phyloP scores from a whole-genome alignment of 176 grass and related monocot genomes.

The Ensete glaucum region DNA sequence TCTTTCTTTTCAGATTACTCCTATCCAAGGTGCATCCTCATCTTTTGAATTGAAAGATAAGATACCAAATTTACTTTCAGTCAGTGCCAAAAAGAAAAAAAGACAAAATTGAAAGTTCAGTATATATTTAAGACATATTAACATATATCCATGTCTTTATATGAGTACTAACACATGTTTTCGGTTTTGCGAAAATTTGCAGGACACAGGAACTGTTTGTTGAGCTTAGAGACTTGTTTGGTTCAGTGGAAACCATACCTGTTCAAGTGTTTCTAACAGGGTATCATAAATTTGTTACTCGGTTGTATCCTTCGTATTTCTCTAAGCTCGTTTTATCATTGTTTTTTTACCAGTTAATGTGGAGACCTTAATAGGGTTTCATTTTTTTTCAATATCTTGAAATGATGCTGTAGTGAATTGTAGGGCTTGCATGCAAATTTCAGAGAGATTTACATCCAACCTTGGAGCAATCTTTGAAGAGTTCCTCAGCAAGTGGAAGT shows the following conservation, averaged over 20 bases:
- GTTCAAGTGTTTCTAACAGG: conserved; percentile 53
- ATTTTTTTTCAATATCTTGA: neutral
- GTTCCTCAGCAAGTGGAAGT: conserved; percentile 58
- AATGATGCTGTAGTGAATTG: conserved; percentile 18
- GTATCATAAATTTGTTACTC: conserved; percentile 22
- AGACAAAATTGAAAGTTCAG: neutral
- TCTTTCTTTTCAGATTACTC: conserved; percentile 1
- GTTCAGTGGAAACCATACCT: conserved; percentile 49
- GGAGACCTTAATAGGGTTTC: neutral
- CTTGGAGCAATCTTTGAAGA: conserved; percentile 52
- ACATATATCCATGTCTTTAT: neutral
- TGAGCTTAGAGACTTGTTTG: conserved; percentile 45
- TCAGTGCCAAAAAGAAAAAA: too few relatives aligned
- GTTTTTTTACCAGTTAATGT: neutral
- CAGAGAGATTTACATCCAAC: conserved; percentile 31
- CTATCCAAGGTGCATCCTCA: neutral
- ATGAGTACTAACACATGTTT: neutral
- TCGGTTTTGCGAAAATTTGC: conserved; percentile 21
- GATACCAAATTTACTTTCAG: too few relatives aligned
- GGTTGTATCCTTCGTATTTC: conserved; percentile 1
- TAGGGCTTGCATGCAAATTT: conserved; percentile 68
- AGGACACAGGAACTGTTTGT: conserved; percentile 51
- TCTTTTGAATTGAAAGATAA: too few relatives aligned
- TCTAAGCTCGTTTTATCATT: neutral
- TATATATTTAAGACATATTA: too few relatives aligned